Base-by-base conservation (phyloP, 1,284 basidiomycete species). In the Puccinia polysora region DNA sequence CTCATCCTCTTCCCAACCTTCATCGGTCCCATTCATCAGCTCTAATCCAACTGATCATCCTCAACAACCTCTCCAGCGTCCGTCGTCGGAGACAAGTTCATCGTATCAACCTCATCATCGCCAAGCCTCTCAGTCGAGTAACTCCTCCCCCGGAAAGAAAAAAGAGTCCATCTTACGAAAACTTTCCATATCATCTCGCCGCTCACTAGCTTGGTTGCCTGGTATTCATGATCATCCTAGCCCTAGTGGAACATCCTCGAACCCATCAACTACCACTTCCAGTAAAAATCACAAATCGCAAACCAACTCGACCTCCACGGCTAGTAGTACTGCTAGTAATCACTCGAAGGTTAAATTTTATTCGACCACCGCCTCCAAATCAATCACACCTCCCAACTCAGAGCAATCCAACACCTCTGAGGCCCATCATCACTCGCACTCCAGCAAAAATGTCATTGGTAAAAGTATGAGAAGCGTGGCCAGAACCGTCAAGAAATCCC, bases 401-500 rank as follows among this genome's bases (percentile, higher is more conserved):
- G 2, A 6, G 28, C 53, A 34, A 25, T 23, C 34, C 34, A 40
- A 18, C 6, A 23, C 4, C 18, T 18, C 12, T n/a, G 38, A 36
- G 20, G 1, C 3, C 15, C 15, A 38, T 1, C 34, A 40, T 2
- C n/a, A 56, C 18, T n/a, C n/a, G 15, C 47, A 49, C 47, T 4
- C 4, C 25, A 18, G 15, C 20, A 56, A 56, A 34, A 56, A 58
- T 40, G 2, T 58, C 15, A 38, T 63, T 43, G 40, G 40, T 7
- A 55, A 67, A 32, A 28, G 64, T 18, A n/a, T 67, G 1, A n/a
- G 50, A 1, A 40, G 25, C 38, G 64, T 67, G n/a, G 64, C 64
- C 5, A 52, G 64, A n/a, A 40, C 64, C 32, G 49, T 67, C 32
- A 52, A 40, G 25, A 67, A 67, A 32, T 67, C 64, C 2, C 38